Percentiles rank a stretch among this genome's conserved stretches.
Conservation (phyloP, 2,329 filamentous ascomycete species). For the Nannizziopsis barbatae region DNA sequence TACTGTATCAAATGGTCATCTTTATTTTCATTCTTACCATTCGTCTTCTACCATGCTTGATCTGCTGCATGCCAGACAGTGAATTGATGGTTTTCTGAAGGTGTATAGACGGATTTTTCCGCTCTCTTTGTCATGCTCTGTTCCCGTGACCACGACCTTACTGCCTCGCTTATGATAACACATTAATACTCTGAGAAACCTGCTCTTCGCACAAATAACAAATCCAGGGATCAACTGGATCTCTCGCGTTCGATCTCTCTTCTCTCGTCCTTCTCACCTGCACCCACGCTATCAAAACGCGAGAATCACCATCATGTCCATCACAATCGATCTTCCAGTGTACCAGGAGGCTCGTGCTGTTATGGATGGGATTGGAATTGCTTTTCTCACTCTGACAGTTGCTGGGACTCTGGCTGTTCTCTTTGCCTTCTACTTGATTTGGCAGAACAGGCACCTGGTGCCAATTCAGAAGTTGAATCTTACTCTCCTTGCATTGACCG, state of each 20-base stretch:
- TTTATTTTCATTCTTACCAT: no score
- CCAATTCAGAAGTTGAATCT: conserved; percentile 20
- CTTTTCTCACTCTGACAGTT: conserved; percentile 18
- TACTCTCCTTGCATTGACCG: conserved; percentile 17
- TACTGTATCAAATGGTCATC: no score
- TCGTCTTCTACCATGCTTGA: no score
- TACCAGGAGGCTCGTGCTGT: background rate
- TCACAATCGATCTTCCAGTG: background rate
- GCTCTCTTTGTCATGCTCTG: background rate
- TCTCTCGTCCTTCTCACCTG: background rate
- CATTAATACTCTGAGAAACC: background rate
- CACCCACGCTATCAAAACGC: background rate
- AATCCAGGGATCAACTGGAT: background rate
- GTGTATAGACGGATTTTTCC: no score
- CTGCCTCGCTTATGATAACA: conserved; percentile 1
- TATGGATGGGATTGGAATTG: conserved; percentile 17
- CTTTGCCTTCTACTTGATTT: conserved; percentile 17
- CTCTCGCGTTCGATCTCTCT: background rate
- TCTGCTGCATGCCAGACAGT: no score
- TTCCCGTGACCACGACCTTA: background rate
- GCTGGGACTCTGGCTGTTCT: conserved; percentile 21
- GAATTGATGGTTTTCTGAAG: no score
- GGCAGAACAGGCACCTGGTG: conserved; percentile 17
- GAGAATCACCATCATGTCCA: background rate
- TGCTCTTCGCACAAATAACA: background rate